These are phyloP conservation scores for Sordaria brevicollis DNA, from an alignment of 495 filamentous ascomycete genomes.

Conservation along the genomic window DNA sequence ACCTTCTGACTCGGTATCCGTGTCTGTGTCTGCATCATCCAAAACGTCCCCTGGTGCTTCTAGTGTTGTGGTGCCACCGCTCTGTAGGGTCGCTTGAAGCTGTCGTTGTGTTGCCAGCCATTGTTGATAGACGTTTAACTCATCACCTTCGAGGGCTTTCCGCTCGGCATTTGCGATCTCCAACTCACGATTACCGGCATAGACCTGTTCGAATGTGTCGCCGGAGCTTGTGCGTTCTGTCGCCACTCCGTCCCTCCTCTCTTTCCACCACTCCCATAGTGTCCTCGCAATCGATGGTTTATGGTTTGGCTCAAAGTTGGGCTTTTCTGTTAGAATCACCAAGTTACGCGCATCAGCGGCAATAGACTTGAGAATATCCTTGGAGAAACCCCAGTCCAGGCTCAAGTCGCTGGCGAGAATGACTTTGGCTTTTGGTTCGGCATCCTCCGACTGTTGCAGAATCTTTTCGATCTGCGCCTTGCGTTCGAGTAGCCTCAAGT, in stretches of 20 bases:
- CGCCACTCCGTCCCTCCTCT: conserved; percentile 52
- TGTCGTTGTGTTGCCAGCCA: conserved; percentile 77
- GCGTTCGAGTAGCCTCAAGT: conserved; percentile 69
- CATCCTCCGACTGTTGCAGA: conserved; percentile 25
- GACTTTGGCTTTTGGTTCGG: conserved; percentile 48
- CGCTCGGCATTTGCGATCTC: conserved; percentile 48
- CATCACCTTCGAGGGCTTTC: conserved; percentile 57
- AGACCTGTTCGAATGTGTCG: conserved; percentile 53
- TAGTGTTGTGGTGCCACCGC: conserved; percentile 50
- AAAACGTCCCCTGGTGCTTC: conserved; percentile 67
- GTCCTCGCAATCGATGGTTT: conserved; percentile 42
- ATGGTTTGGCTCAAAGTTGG: conserved; percentile 23
- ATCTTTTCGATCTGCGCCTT: conserved; percentile 62
- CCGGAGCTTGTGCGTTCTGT: conserved; percentile 46
- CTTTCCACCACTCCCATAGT: conserved; percentile 67
- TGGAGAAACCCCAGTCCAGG: conserved; percentile 91
- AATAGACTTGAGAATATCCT: conserved; percentile 65
- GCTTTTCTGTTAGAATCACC: conserved; percentile 71
- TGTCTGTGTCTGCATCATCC: conserved; percentile 71
- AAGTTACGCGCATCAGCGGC: conserved; percentile 68
- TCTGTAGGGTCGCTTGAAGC: conserved; percentile 63
- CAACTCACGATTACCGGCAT: conserved; percentile 52
- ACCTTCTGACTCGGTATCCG: conserved; percentile 75
- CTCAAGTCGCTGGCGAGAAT: conserved; percentile 86
- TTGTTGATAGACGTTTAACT: conserved; percentile 75